phyloP scores from a whole-genome alignment of 2,329 filamentous ascomycete genomes.

The Alternaria burnsii region DNA sequence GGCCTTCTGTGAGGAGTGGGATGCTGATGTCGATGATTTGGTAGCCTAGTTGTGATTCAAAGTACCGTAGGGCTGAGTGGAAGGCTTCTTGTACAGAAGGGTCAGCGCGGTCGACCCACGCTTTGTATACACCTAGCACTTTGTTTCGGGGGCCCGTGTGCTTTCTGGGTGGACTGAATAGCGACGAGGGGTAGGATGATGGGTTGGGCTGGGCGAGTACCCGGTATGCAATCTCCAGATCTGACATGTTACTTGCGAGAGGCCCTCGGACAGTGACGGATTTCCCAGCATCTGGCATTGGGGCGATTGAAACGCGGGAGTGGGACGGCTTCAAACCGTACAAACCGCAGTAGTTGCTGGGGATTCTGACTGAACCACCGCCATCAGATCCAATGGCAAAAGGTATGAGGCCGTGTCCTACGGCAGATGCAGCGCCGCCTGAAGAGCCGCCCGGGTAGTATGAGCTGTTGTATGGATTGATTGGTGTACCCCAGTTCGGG shows the following conservation, averaged over 20 bases:
- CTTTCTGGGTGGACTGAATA: slow-evolving; percentile 67
- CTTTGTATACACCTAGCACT: slow-evolving; percentile 73
- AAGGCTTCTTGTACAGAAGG: slow-evolving; percentile 69
- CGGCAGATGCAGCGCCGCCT: slow-evolving; percentile 75
- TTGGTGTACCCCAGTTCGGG: slow-evolving; percentile 74
- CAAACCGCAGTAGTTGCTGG: slow-evolving; percentile 77
- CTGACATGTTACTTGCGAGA: slow-evolving; percentile 76
- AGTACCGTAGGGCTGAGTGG: slow-evolving; percentile 66
- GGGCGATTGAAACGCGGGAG: slow-evolving; percentile 69
- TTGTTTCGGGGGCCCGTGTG: slow-evolving; percentile 56
- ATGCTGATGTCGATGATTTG: slow-evolving; percentile 68
- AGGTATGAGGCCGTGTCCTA: slow-evolving; percentile 76
- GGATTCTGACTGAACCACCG: slow-evolving; percentile 78
- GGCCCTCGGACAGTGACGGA: slow-evolving; percentile 76
- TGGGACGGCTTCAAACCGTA: slow-evolving; percentile 85
- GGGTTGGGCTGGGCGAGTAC: slow-evolving; percentile 78
- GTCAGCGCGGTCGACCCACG: slow-evolving; percentile 76
- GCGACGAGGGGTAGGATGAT: slow-evolving; percentile 64
- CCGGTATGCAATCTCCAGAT: slow-evolving; percentile 84
- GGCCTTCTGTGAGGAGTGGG: slow-evolving; percentile 73
- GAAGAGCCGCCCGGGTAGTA: slow-evolving; percentile 87
- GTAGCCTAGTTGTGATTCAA: slow-evolving; percentile 64
- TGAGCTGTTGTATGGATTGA: slow-evolving; percentile 76
- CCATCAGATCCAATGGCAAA: slow-evolving; percentile 76
- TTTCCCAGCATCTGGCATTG: slow-evolving; percentile 66